Evolutionary conservation across 2,329 filamentous ascomycete genomes (phyloP).

Genomic region (Xylariaceae sp.): DNA sequence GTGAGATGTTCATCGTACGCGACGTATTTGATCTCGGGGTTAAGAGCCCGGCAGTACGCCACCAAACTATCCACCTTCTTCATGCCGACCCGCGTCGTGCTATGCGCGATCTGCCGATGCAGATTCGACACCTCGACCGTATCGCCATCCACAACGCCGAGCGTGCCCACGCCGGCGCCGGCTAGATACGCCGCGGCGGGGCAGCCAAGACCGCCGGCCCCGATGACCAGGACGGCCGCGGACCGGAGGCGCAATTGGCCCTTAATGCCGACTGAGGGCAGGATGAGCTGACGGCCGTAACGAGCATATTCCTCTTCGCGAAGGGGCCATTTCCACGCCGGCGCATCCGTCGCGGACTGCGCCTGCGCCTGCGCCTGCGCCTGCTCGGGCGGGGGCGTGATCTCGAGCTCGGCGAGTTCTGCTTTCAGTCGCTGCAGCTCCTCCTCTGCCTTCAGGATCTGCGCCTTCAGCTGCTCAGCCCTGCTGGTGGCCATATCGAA

Average conservation of each 20-base stretch:
- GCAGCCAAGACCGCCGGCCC: slow-evolving; percentile 84
- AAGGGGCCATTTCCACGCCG: slow-evolving; percentile 60
- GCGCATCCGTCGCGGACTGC: neutral
- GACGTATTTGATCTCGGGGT: slow-evolving; percentile 63
- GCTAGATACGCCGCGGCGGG: slow-evolving; percentile 90
- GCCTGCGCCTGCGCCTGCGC: neutral
- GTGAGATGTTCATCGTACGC: slow-evolving; percentile 61
- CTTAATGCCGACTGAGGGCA: slow-evolving; percentile 72
- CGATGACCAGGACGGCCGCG: slow-evolving; percentile 72
- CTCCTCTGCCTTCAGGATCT: slow-evolving; percentile 45
- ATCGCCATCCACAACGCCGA: slow-evolving; percentile 86
- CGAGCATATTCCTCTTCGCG: slow-evolving; percentile 69
- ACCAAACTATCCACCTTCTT: slow-evolving; percentile 77
- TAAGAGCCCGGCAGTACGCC: slow-evolving; percentile 53
- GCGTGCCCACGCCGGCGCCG: slow-evolving; percentile 75
- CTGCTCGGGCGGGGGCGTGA: slow-evolving; percentile 13
- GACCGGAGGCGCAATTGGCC: slow-evolving; percentile 70
- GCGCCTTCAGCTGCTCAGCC: slow-evolving; percentile 39
- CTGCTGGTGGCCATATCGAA: slow-evolving; percentile 25
- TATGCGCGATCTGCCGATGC: slow-evolving; percentile 85
- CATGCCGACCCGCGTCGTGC: slow-evolving; percentile 62
- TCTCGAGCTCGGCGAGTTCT: slow-evolving; percentile 41
- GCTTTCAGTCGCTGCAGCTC: slow-evolving; percentile 43
- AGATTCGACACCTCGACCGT: slow-evolving; percentile 84
- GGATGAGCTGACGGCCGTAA: slow-evolving; percentile 87